Evolutionary conservation across 2,329 filamentous ascomycete genomes (phyloP), one percentile per base, ranked within the genome.

Genomic region (Fusarium sp.): DNA sequence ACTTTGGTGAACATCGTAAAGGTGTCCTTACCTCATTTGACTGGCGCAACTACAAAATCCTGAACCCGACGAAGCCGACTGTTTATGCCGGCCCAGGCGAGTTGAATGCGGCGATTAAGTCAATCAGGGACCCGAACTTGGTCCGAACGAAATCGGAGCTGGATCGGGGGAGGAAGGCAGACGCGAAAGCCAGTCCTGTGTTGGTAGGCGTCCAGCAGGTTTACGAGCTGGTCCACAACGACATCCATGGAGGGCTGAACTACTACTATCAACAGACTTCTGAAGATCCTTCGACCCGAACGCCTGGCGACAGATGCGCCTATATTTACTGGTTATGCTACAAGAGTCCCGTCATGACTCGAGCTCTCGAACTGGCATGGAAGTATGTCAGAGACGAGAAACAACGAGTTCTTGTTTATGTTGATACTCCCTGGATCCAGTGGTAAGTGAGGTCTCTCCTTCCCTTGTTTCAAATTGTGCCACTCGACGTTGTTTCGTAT

Each of bases 41-140:
- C 9, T 47, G 4, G 1, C 13, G 15, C 2, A 23, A 26, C 4
- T 1, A 26, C 45, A 47, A n/a, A 8, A 16, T 34, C 13, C 30
- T n/a, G 0, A 16, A 34, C 13, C 30, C 30, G 3, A 10, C 11
- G 3, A 12, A 11, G 6, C 9, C 18, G 6, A 11, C 6, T 0
- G 6, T 13, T 13, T 8, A 23, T 15, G 15, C 18, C 6, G 12
- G 13, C 1, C 8, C 5, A 2, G 30, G 34, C 11, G 18, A 34
- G 4, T 2, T 47, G 3, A 47, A 47, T 0, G 18, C 23, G 13
- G 30, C 30, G 0, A 16, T 47, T 6, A 41, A 26, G 4, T 8
- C 30, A 1, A 6, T 26, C 1, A 15, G 6, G 9, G 45, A 47
- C 1, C 18, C 18, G 8, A 15, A 33, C 3, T 3, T 20, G n/a